These are phyloP conservation scores for Coemansia sp. DNA, from an alignment of 192 early-diverging fungal species.

Conservation along the genomic window DNA sequence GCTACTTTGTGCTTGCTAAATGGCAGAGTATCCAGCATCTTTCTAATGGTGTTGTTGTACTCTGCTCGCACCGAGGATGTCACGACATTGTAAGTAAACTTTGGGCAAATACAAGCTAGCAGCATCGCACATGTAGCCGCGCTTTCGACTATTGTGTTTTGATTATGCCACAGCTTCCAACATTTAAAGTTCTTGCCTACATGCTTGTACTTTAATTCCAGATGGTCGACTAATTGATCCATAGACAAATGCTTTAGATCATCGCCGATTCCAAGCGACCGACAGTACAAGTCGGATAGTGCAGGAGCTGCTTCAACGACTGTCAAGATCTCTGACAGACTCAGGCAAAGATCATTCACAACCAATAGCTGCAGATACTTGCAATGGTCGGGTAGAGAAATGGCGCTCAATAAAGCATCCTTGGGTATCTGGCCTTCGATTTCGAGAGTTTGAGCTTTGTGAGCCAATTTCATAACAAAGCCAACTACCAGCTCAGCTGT, in stretches of 20 bases:
- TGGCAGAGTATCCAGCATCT: neutral
- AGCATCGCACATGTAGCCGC: neutral
- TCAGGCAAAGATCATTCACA: neutral
- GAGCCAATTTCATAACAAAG: neutral
- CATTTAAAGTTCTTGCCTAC: neutral
- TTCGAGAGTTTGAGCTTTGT: neutral
- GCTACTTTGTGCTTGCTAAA: neutral
- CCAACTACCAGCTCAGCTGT: neutral
- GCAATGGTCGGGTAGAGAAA: neutral
- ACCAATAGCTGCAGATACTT: neutral
- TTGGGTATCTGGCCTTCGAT: slow-evolving; percentile 1
- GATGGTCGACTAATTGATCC: neutral
- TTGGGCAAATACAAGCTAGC: neutral
- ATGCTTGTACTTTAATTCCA: neutral
- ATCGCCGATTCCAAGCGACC: neutral
- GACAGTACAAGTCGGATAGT: neutral
- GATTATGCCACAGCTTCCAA: neutral
- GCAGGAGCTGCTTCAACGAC: neutral
- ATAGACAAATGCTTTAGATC: neutral
- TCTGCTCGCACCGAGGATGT: neutral
- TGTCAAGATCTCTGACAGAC: neutral
- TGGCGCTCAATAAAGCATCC: neutral
- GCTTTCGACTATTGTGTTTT: neutral
- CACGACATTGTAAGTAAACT: neutral
- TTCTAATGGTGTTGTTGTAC: slow-evolving; percentile 1